Evolutionary conservation across 228 moss, liverwort and hornwort genomes (phyloP).

Genomic region (Sphagnum magellanicum): DNA sequence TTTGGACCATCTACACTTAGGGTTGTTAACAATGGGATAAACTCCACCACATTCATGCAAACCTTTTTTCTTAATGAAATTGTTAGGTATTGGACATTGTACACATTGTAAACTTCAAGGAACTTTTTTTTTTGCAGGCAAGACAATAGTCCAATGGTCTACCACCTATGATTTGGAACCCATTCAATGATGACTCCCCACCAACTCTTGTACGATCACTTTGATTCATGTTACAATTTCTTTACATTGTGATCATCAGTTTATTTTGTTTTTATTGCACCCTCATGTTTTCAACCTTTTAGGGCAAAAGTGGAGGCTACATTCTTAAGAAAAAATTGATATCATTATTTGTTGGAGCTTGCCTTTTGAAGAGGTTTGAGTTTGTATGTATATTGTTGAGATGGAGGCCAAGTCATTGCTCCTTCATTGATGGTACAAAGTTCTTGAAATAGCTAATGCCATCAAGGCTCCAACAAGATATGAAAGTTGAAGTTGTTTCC

Average conservation of each 20-base stretch:
- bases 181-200: conserved; percentile 42
- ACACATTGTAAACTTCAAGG: no score
- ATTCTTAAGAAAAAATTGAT: no score
- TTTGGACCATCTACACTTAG: no score
- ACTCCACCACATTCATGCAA: no score
- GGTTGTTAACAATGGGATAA: no score
- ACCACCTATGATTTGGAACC: conserved; percentile 39
- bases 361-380: not conserved
- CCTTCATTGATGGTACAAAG: not conserved
- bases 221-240: not conserved
- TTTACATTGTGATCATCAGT: not conserved
- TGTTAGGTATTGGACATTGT: no score
- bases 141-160: conserved; percentile 21
- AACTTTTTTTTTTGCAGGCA: conserved; percentile 8
- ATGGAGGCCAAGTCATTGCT: no score
- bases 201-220: conserved; percentile 21
- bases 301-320: not conserved
- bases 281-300: not conserved
- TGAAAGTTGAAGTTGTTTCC: no score
- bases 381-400: no score
- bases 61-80: no score
- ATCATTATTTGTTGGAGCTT: not conserved
- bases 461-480: no score
- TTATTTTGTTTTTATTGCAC: not conserved
- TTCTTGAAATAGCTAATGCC: no score